Evolutionary conservation across 768 basidiomycete species (phyloP).

Genomic region (Mycena galericulata): DNA sequence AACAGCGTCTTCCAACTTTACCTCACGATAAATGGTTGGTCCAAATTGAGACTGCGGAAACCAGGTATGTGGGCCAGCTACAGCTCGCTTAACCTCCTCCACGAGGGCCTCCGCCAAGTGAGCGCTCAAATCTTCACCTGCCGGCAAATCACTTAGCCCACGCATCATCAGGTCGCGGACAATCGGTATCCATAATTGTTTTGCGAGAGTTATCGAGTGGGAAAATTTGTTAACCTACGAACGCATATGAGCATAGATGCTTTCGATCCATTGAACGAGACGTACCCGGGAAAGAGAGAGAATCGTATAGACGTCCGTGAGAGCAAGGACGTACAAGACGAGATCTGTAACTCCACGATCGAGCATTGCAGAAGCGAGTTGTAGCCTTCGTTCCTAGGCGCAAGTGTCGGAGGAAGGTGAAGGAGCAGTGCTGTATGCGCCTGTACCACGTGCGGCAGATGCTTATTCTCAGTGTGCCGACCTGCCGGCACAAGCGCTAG

Average conservation of each 20-base stretch:
- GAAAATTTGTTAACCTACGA: slow-evolving; percentile 17
- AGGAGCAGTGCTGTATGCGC: slow-evolving; percentile 8
- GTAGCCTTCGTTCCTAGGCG: slow-evolving; percentile 6
- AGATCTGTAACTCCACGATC: slow-evolving; percentile 12
- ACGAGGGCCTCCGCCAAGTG: slow-evolving; percentile 11
- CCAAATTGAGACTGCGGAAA: not conserved
- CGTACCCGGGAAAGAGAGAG: slow-evolving; percentile 17
- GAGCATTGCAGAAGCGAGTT: slow-evolving; percentile 14
- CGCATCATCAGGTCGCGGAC: slow-evolving; percentile 16
- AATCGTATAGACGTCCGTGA: slow-evolving; percentile 18
- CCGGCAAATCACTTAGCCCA: slow-evolving; percentile 14
- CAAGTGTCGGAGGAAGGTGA: slow-evolving; percentile 6
- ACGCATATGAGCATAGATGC: slow-evolving; percentile 9
- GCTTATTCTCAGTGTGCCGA: too few relatives aligned
- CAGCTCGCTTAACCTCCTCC: slow-evolving; percentile 17
- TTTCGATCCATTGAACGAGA: slow-evolving; percentile 19
- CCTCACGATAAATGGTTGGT: slow-evolving; percentile 15
- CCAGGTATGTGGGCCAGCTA: slow-evolving; percentile 18
- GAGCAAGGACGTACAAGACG: slow-evolving; percentile 18
- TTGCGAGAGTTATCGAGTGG: slow-evolving; percentile 13
- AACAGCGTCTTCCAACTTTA: not conserved
- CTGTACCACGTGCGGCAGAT: not conserved
- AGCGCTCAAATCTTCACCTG: slow-evolving; percentile 7
- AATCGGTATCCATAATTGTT: slow-evolving; percentile 19
- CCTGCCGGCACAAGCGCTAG: too few relatives aligned